Evolutionary conservation across 163 green algal genomes (phyloP).

Genomic region (Coccomyxa subellipsoidea): DNA sequence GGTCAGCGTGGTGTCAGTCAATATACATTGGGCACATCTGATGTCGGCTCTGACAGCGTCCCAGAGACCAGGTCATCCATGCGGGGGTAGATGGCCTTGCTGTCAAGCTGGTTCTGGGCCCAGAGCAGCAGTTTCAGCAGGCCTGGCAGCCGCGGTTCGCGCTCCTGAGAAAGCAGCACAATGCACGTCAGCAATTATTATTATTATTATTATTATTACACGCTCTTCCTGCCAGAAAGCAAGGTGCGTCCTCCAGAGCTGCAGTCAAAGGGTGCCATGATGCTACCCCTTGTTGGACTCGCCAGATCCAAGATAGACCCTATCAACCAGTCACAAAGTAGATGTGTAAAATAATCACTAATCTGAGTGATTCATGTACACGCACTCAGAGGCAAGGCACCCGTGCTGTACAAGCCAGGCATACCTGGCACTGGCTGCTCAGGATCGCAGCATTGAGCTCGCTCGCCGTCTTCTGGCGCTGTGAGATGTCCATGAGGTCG

Average conservation of each 20-base stretch:
- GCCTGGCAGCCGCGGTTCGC: conserved; percentile 31
- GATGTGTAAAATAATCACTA: too few species aligned
- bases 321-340: too few species aligned
- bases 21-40: neutral
- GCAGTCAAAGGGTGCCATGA: too few species aligned
- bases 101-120: conserved; percentile 76
- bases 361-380: too few species aligned
- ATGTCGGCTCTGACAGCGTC: conserved; percentile 25
- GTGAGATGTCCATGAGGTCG: conserved; percentile 79
- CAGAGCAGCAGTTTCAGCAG: conserved; percentile 76
- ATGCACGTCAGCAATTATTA: too few species aligned
- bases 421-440: conserved; percentile 54
- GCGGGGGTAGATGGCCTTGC: conserved; percentile 68
- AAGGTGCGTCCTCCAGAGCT: too few species aligned
- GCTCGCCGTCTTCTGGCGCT: conserved; percentile 88
- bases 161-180: conserved; percentile 17
- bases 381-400: neutral
- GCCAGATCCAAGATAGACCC: too few species aligned
- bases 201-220: too few species aligned
- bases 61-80: conserved; percentile 69
- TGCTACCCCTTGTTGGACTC: too few species aligned
- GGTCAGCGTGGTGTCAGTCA: neutral
- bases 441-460: conserved; percentile 95
- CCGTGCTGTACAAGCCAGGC: neutral
- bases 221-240: too few species aligned